phyloP scores from a whole-genome alignment of 2,329 filamentous ascomycete species.

The Fusarium robinianum region DNA sequence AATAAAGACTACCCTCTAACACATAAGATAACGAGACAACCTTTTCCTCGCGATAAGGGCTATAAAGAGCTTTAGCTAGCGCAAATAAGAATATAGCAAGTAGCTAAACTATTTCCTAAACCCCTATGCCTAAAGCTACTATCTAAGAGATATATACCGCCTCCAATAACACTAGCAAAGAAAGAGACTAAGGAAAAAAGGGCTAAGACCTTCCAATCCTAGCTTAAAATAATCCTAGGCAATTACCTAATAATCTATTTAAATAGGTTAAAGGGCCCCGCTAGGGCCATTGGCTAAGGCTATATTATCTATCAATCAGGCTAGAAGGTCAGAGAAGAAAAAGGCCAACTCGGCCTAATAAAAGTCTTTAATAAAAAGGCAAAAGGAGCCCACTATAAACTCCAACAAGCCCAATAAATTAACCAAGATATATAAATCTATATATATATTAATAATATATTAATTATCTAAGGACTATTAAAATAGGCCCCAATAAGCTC shows the following conservation, averaged over 20 bases:
- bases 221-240: neutral
- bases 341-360: neutral
- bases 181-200: neutral
- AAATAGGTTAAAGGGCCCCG: neutral
- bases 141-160: neutral
- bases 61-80: neutral
- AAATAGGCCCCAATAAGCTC: neutral
- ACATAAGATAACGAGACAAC: neutral
- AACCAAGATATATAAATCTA: neutral
- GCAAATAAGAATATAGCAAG: neutral
- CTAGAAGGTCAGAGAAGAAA: neutral
- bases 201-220: neutral
- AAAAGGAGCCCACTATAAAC: neutral
- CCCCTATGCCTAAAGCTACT: neutral
- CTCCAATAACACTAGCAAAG: neutral
- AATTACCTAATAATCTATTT: neutral
- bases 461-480: neutral
- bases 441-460: constrained; percentile 2
- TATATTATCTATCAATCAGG: neutral
- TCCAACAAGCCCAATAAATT: neutral
- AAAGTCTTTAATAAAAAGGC: neutral
- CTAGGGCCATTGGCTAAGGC: neutral
- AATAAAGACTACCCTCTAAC: neutral
- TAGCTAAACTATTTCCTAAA: neutral
- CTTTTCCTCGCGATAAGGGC: neutral